Conservation (phyloP, 1,284 basidiomycete species). For the Sporisorium exsertum region DNA sequence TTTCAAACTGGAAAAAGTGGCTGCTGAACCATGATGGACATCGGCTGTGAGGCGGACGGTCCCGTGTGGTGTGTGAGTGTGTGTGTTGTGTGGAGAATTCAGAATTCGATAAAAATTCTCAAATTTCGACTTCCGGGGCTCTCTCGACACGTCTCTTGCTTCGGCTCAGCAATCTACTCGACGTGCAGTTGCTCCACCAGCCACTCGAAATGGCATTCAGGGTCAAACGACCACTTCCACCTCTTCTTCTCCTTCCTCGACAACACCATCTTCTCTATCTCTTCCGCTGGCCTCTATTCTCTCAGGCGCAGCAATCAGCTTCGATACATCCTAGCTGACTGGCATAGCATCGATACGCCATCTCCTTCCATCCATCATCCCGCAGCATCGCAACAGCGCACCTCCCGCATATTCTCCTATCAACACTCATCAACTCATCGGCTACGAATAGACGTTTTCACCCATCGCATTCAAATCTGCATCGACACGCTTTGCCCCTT, state of each 20-base stretch:
- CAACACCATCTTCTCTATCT: slow-evolving; percentile 1
- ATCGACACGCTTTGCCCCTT: neutral
- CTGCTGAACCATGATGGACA: neutral
- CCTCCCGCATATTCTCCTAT: neutral
- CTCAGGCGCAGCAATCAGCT: too few species aligned
- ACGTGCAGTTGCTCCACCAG: slow-evolving; percentile 32
- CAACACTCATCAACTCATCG: neutral
- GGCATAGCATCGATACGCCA: neutral
- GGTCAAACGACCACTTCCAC: slow-evolving; percentile 28
- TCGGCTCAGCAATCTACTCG: slow-evolving; percentile 21
- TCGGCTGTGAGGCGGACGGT: neutral
- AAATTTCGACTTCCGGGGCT: slow-evolving; percentile 17
- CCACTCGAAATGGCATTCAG: slow-evolving; percentile 3
- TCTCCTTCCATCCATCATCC: slow-evolving; percentile 1
- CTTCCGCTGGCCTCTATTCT: neutral
- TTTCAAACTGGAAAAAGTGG: neutral
- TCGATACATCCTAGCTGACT: neutral
- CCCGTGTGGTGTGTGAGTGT: neutral
- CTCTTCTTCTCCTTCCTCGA: neutral
- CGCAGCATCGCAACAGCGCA: slow-evolving; percentile 8
- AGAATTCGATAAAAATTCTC: slow-evolving; percentile 51
- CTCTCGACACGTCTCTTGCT: slow-evolving; percentile 8
- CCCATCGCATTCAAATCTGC: neutral
- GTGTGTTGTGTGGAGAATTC: slow-evolving; percentile 12
- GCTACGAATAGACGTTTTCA: neutral